Conservation (phyloP, 306 rosid genomes). For the Fragaria nilgerrensis region DNA sequence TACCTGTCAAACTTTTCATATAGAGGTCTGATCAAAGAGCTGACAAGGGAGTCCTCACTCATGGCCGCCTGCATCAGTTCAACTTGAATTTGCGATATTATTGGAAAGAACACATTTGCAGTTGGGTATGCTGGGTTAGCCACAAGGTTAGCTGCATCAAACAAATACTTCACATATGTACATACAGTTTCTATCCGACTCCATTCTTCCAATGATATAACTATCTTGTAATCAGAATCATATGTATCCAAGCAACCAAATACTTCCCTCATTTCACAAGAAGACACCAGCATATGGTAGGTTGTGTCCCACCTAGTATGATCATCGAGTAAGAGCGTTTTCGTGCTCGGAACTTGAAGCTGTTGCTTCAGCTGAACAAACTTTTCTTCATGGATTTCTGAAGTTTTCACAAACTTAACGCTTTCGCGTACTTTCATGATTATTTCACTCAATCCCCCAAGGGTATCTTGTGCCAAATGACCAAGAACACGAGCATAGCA, state of each 20-base stretch:
- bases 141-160: conserved; percentile 60
- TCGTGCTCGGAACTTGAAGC: conserved; percentile 66
- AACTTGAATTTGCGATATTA: conserved; percentile 63
- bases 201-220: conserved; percentile 69
- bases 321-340: conserved; percentile 61
- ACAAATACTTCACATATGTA: conserved; percentile 59
- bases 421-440: conserved; percentile 64
- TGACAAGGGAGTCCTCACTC: conserved; percentile 68
- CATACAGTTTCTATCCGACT: conserved; percentile 65
- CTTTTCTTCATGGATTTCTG: conserved; percentile 55
- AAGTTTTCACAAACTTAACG: conserved; percentile 78
- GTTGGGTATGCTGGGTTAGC: conserved; percentile 58
- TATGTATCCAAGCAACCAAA: conserved; percentile 67
- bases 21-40: conserved; percentile 60
- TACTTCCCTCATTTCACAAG: conserved; percentile 79
- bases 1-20: conserved; percentile 67
- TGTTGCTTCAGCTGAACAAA: conserved; percentile 74
- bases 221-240: conserved; percentile 51
- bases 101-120: conserved; percentile 62
- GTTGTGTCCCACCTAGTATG: conserved; percentile 81
- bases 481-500: conserved; percentile 83
- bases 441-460: conserved; percentile 46
- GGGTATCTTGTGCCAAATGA: conserved; percentile 57
- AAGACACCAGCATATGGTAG: conserved; percentile 74
- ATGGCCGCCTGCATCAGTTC: conserved; percentile 59